Evolutionary conservation across 306 rosid species (phyloP).

Genomic region (Cucurbita ficifolia): DNA sequence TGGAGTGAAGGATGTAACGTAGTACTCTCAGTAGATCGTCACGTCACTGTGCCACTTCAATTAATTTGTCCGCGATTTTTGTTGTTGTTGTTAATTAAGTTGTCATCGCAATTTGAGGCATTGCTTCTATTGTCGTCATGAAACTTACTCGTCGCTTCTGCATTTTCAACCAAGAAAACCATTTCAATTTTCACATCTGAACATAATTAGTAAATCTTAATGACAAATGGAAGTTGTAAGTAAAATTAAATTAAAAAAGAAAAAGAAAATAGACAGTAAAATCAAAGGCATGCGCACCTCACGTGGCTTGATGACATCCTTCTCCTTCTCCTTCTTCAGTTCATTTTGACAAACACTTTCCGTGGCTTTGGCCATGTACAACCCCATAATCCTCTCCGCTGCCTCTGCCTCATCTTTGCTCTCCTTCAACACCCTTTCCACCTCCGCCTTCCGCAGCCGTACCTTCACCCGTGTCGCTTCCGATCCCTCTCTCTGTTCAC

Average conservation of each 20-base stretch:
- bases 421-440: conserved; percentile 55
- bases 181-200: too few relatives aligned
- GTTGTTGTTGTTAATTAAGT: conserved; percentile 10
- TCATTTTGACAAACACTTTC: conserved; percentile 6
- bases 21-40: background rate
- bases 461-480: conserved; percentile 37
- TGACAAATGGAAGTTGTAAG: too few relatives aligned
- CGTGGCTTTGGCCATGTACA: conserved; percentile 18
- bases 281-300: conserved; percentile 24
- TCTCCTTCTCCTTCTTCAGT: background rate
- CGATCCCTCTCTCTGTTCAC: background rate
- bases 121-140: conserved; percentile 37
- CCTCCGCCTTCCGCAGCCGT: conserved; percentile 58
- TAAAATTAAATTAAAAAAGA: too few relatives aligned
- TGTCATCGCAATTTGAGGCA: conserved; percentile 39
- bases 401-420: conserved; percentile 50
- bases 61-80: background rate
- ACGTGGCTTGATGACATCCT: conserved; percentile 16
- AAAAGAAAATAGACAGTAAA: background rate
- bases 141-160: conserved; percentile 88
- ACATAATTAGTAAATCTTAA: too few relatives aligned
- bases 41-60: background rate
- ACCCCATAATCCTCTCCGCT: conserved; percentile 50
- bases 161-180: conserved; percentile 5
- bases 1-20: background rate